Conservation (phyloP, 306 rosid genomes). For the Cucurbita ficifolia region DNA sequence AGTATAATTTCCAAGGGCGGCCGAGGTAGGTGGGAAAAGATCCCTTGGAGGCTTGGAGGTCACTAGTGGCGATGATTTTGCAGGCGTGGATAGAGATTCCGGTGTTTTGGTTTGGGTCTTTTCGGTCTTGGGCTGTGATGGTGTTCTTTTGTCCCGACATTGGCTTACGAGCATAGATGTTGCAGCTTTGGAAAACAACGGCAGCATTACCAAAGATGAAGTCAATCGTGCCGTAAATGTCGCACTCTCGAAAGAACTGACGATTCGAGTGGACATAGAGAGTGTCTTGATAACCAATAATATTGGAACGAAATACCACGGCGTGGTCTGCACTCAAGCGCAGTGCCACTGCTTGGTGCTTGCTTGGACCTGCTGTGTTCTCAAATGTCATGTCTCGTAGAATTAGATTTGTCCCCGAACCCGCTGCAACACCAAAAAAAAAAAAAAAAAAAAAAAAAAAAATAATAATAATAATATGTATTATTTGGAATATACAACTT, state of each 20-base stretch:
- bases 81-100: conserved; percentile 82
- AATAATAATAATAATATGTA: not conserved
- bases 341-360: conserved; percentile 89
- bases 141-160: conserved; percentile 55
- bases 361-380: conserved; percentile 71
- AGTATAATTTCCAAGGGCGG: conserved; percentile 83
- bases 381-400: conserved; percentile 70
- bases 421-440: conserved; percentile 29
- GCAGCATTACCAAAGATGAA: conserved; percentile 87
- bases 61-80: conserved; percentile 34
- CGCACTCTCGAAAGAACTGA: conserved; percentile 63
- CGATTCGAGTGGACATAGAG: conserved; percentile 84
- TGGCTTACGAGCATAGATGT: conserved; percentile 61
- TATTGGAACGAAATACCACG: conserved; percentile 55
- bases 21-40: conserved; percentile 48
- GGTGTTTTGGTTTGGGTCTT: conserved; percentile 88
- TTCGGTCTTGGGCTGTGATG: conserved; percentile 82
- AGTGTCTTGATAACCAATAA: conserved; percentile 70
- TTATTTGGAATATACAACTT: no score
- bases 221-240: conserved; percentile 63
- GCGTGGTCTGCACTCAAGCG: conserved; percentile 74
- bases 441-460: not conserved
- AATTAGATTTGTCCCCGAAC: conserved; percentile 60
- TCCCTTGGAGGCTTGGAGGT: conserved; percentile 43
- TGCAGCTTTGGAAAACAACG: conserved; percentile 70